These are phyloP conservation scores for Chlorella vulgaris DNA, from an alignment of 139 green algal species.

Conservation along the genomic window DNA sequence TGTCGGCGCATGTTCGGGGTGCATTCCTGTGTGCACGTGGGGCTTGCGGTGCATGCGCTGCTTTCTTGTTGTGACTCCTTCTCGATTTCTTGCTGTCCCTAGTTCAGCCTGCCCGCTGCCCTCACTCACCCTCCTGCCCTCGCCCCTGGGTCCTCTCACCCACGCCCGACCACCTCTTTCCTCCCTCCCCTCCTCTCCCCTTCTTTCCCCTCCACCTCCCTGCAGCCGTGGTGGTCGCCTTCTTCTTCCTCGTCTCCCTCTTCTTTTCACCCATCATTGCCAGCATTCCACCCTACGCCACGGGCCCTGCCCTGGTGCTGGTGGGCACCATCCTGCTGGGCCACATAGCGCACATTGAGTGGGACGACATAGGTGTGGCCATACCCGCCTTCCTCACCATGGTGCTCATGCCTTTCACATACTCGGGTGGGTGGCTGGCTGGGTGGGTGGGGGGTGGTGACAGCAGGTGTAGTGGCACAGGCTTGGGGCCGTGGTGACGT, in stretches of 20 bases:
- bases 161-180: no score
- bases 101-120: no score
- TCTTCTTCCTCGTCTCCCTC: slow-evolving; percentile 78
- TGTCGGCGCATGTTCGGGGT: no score
- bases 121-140: no score
- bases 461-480: no score
- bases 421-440: slow-evolving; percentile 39
- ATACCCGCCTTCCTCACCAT: slow-evolving; percentile 85
- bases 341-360: slow-evolving; percentile 59
- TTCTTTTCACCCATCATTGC: slow-evolving; percentile 89
- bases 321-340: slow-evolving; percentile 59
- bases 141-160: no score
- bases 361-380: slow-evolving; percentile 56
- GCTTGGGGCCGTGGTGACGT: no score
- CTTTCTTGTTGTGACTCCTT: no score
- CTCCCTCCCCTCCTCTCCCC: neutral
- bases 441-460: slow-evolving; percentile 65
- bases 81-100: no score
- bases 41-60: no score
- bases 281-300: slow-evolving; percentile 84
- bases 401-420: slow-evolving; percentile 80
- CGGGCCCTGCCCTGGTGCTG: slow-evolving; percentile 81
- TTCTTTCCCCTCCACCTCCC: neutral
- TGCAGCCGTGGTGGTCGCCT: slow-evolving; percentile 38
- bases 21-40: no score